These are phyloP conservation scores for Salix caprea DNA, from an alignment of 345 rosid genomes.

Conservation along the genomic window DNA sequence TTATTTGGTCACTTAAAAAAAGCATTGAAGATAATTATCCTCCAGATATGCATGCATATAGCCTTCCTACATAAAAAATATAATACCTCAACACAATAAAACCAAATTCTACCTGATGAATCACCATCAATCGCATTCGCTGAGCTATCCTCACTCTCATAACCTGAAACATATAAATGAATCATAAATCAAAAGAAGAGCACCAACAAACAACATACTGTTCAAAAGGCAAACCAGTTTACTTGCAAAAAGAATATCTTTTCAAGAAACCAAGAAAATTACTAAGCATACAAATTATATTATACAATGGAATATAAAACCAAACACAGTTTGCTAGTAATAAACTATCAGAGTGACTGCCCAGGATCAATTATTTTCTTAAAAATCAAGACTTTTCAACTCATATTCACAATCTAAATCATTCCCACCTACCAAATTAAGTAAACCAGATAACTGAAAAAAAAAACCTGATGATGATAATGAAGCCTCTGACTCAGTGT, in stretches of 20 bases:
- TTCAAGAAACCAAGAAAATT: background rate
- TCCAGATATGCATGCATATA: background rate
- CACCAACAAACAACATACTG: background rate
- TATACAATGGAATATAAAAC: background rate
- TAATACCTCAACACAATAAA: background rate
- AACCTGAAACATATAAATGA: conserved; percentile 34
- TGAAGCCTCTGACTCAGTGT: conserved; percentile 26
- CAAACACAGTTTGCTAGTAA: background rate
- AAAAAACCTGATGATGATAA: conserved; percentile 53
- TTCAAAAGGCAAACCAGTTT: background rate
- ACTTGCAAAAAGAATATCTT: background rate
- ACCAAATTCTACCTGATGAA: conserved; percentile 33
- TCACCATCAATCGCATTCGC: conserved; percentile 38
- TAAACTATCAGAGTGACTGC: background rate
- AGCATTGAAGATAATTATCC: background rate
- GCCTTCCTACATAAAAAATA: background rate
- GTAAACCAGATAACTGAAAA: background rate
- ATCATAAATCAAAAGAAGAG: background rate
- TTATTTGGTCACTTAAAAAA: background rate
- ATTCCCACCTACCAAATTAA: background rate
- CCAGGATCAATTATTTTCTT: background rate
- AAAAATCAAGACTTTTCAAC: background rate
- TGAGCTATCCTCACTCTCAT: conserved; percentile 58
- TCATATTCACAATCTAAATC: background rate
- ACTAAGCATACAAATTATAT: background rate